Conservation (phyloP, 805 yeast genomes). For the Candida dajiaensis region DNA sequence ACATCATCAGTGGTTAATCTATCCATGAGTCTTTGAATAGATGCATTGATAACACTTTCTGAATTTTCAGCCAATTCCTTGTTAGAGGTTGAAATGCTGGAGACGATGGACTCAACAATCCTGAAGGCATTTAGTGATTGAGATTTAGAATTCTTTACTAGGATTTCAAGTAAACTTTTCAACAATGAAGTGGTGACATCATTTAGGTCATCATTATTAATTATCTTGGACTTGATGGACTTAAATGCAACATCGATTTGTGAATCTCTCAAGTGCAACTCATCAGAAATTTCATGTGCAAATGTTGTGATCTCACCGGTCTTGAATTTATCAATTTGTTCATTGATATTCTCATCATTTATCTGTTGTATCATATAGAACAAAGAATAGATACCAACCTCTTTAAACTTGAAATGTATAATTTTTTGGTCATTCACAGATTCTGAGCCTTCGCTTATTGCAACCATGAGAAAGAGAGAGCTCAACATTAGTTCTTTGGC, state of each 20-base stretch:
- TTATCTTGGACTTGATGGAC: constrained; percentile 23
- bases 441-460: constrained; percentile 20
- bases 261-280: constrained; percentile 22
- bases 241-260: constrained; percentile 10
- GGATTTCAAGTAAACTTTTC: constrained; percentile 47
- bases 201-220: constrained; percentile 49
- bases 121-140: constrained; percentile 43
- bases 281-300: constrained; percentile 13
- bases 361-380: constrained; percentile 32
- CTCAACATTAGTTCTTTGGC: constrained; percentile 16
- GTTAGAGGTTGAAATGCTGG: constrained; percentile 34
- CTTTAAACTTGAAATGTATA: constrained; percentile 26
- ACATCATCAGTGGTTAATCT: constrained; percentile 70
- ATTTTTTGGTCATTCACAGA: constrained; percentile 23
- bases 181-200: constrained; percentile 55
- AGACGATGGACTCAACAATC: constrained; percentile 43
- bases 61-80: constrained; percentile 34
- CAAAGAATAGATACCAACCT: constrained; percentile 31
- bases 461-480: constrained; percentile 17
- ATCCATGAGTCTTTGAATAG: constrained; percentile 58
- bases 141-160: constrained; percentile 38
- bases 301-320: constrained; percentile 9
- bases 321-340: constrained; percentile 19
- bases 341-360: constrained; percentile 31
- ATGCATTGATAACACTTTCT: constrained; percentile 48